Percentiles rank a stretch among this genome's conserved stretches.
Conservation (phyloP, 805 yeast species). For the Pichia occidentalis region DNA sequence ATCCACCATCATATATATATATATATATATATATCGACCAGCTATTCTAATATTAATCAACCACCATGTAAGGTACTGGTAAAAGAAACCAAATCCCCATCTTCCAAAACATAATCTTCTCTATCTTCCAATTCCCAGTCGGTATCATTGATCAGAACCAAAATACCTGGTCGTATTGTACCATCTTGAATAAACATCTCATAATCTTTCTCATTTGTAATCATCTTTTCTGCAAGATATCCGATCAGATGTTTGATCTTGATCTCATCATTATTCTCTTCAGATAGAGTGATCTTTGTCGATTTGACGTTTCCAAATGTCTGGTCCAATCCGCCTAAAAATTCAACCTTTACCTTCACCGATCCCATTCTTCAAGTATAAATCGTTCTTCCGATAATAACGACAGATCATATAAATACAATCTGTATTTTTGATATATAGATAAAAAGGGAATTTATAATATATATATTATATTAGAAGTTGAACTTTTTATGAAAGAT, state of each 20-base stretch:
- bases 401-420: too few relatives aligned
- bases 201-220: slow-evolving; percentile 54
- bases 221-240: slow-evolving; percentile 46
- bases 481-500: too few relatives aligned
- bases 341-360: slow-evolving; percentile 38
- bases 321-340: slow-evolving; percentile 77
- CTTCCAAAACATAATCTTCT: slow-evolving; percentile 69
- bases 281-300: slow-evolving; percentile 10
- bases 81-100: slow-evolving; percentile 74
- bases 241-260: slow-evolving; percentile 46
- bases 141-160: slow-evolving; percentile 85
- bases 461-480: too few relatives aligned
- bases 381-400: background rate
- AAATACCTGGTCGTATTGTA: slow-evolving; percentile 82
- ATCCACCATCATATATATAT: background rate
- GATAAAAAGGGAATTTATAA: too few relatives aligned
- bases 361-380: slow-evolving; percentile 4
- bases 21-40: background rate
- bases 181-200: slow-evolving; percentile 79
- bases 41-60: slow-evolving; percentile 26
- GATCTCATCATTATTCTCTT: slow-evolving; percentile 28
- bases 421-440: too few relatives aligned
- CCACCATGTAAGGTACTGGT: slow-evolving; percentile 97
- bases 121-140: slow-evolving; percentile 97
- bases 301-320: slow-evolving; percentile 54